Evolutionary conservation across 345 rosid genomes (phyloP).

Genomic region (Populus ilicifolia): DNA sequence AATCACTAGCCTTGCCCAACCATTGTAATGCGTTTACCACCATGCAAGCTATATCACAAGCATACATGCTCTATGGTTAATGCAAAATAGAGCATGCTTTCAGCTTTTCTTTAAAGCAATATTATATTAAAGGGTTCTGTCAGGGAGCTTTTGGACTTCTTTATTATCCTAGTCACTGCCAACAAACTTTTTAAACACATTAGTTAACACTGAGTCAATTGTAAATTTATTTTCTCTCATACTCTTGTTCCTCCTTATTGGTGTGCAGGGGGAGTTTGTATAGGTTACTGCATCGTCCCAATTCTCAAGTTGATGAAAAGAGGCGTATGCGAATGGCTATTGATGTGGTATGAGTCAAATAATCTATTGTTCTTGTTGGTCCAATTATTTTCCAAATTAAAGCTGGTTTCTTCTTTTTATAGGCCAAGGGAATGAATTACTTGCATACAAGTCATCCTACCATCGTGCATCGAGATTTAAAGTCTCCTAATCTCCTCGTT

Average conservation of each 20-base stretch:
- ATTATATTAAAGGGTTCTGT: background rate
- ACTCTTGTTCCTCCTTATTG: slow-evolving; percentile 1
- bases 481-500: slow-evolving; percentile 94
- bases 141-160: background rate
- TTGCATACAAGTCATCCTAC: slow-evolving; percentile 93
- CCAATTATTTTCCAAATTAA: slow-evolving; percentile 1
- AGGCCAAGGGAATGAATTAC: slow-evolving; percentile 98
- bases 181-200: background rate
- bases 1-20: background rate
- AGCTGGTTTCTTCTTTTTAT: slow-evolving; percentile 15
- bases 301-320: slow-evolving; percentile 69
- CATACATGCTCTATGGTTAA: background rate
- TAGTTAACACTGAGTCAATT: background rate
- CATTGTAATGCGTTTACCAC: background rate
- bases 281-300: slow-evolving; percentile 79
- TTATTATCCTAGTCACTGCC: slow-evolving; percentile 7
- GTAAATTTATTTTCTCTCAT: background rate
- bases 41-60: background rate
- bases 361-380: slow-evolving; percentile 6
- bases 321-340: slow-evolving; percentile 94
- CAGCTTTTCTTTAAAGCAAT: background rate
- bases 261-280: slow-evolving; percentile 88
- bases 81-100: background rate
- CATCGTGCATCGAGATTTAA: slow-evolving; percentile 93
- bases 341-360: slow-evolving; percentile 70